Base-by-base conservation (phyloP, 345 rosid species). In the Erucastrum elatum region DNA sequence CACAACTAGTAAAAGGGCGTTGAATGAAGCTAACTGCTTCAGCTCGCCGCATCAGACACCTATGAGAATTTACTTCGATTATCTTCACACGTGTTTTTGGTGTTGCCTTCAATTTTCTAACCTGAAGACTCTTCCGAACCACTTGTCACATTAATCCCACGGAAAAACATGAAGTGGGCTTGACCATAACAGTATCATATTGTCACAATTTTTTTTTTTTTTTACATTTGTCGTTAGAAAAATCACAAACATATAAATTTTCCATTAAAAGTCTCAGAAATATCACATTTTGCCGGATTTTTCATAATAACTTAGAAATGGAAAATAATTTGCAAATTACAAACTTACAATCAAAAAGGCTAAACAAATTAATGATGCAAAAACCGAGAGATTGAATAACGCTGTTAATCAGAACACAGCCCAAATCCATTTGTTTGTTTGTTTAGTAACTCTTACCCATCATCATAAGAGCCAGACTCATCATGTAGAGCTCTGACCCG, bases 11-110 rank as follows among this genome's bases (percentile, higher is more conserved):
- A 34, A 34, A 77, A 71, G 34, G n/a, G 41, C 13, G 49, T 63
- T 77, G 65, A 69, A 21, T 64, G 68, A 64, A 21, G 68, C 41
- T 10, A 53, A 66, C 78, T 59, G 67, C 56, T 73, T 79, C 82
- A 72, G 44, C 39, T 60, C 74, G 82, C 78, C 82, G 78, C 82
- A 79, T 67, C 55, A 59, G 72, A 71, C 72, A 78, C 73, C 39
- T 68, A 72, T 12, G 27, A 79, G 51, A 74, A 63, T 61, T 51
- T 10, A 51, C n/a, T 35, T 64, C 66, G 66, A 63, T 16, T 55
- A 51, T 69, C 75, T 69, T 66, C 79, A 51, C 56, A 53, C 60
- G 60, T 53, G 60, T 16, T 16, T 53, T 53, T 53, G 60, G 60
- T 16, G 60, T 16, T 53, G 10, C 39, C 79, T 62, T 67, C 65